These are phyloP conservation scores for Meyerozyma sp. DNA, from an alignment of 1,139 yeast species.

Conservation along the genomic window DNA sequence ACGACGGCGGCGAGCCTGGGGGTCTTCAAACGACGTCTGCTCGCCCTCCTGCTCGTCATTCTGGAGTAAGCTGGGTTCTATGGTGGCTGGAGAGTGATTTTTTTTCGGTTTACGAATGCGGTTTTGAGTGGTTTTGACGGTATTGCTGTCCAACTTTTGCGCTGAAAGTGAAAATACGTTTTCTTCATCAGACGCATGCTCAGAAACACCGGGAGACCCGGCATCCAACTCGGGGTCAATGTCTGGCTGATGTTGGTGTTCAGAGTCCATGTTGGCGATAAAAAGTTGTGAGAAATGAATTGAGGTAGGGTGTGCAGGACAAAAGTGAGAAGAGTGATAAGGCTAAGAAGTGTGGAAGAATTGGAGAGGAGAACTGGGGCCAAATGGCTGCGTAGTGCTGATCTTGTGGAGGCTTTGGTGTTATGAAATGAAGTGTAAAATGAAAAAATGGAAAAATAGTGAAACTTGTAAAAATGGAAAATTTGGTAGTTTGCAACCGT, in stretches of 20 bases:
- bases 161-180: neutral
- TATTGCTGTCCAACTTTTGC: neutral
- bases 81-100: neutral
- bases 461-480: too few relatives aligned
- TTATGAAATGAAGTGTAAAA: too few relatives aligned
- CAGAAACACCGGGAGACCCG: neutral
- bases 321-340: neutral
- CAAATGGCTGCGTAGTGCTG: too few relatives aligned
- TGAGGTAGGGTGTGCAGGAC: neutral
- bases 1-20: slow-evolving; percentile 57
- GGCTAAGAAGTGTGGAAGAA: too few relatives aligned
- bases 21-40: slow-evolving; percentile 34
- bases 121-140: neutral
- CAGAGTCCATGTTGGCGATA: neutral
- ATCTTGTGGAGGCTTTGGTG: too few relatives aligned
- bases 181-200: neutral
- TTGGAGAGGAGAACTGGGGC: too few relatives aligned
- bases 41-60: slow-evolving; percentile 7
- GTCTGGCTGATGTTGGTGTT: neutral
- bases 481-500: too few relatives aligned
- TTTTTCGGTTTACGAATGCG: neutral
- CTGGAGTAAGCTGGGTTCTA: neutral
- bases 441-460: too few relatives aligned
- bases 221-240: neutral
- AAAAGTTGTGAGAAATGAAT: neutral